These are phyloP conservation scores for Amanita inopinata DNA, from an alignment of 768 basidiomycete species.

Conservation along the genomic window DNA sequence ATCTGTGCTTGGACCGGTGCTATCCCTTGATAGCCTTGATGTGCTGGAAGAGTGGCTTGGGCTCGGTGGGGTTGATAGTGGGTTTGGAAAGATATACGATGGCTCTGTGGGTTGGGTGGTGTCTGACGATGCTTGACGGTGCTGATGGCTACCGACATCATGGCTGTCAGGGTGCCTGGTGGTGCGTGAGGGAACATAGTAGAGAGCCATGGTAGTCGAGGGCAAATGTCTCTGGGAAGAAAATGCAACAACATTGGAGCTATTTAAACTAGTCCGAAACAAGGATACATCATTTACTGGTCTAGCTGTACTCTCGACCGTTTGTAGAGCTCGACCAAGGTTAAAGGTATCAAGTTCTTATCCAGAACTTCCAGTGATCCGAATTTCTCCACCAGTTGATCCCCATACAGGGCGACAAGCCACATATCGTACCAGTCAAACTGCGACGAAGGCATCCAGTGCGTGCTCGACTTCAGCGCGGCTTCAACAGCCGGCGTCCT, in stretches of 20 bases:
- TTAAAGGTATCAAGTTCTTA: conserved; percentile 28
- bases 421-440: conserved; percentile 25
- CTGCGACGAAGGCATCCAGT: not conserved
- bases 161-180: not conserved
- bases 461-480: not conserved
- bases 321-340: conserved; percentile 31
- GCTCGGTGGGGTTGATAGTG: conserved; percentile 14
- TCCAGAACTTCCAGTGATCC: conserved; percentile 31
- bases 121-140: not conserved
- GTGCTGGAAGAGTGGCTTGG: conserved; percentile 13
- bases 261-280: no score
- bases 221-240: no score
- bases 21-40: conserved; percentile 7
- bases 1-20: not conserved
- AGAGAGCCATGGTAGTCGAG: conserved; percentile 1
- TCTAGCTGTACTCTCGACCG: conserved; percentile 24
- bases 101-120: conserved; percentile 7
- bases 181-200: not conserved
- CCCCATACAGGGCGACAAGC: conserved; percentile 29
- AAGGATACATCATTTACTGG: no score
- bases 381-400: conserved; percentile 28
- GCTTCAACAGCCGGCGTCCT: not conserved
- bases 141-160: not conserved
- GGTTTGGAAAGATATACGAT: conserved; percentile 16
- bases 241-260: no score